Evolutionary conservation across 441 rosid species (phyloP), one percentile per base, ranked within the genome.

Genomic region (Erysimum pusillum): DNA sequence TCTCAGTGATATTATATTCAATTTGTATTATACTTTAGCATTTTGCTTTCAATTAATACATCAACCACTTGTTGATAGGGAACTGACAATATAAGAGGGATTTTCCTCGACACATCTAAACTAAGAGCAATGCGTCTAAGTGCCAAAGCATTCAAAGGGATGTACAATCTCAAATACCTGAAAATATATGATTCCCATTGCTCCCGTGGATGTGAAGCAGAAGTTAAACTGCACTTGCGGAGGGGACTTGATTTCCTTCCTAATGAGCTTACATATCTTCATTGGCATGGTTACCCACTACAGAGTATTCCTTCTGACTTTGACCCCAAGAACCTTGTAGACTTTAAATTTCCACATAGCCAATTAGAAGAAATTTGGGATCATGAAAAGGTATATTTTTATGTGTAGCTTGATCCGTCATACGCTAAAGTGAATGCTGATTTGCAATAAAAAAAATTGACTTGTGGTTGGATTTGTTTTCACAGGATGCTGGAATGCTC

Each of bases 1-100:
- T 46, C 17, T 63, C 17, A 22, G 7, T 63, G 35, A 63, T 39
- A 68, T 44, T 54, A 1, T 73, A 3, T 45, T 20, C 20, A 45
- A 3, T 53, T 67, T 45, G 10, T 60, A 3, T 52, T 44, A 42
- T 89, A 88, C 63, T 84, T 89, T 48, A 73, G 80, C 84, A 82
- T 90, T 91, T 84, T 51, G 41, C 44, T 72, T 18, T 59, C 15
- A 36, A 32, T 6, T 73, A 51, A 38, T 65, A 9, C 35, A 25
- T 71, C n/a, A 65, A 71, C 42, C 44, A 6, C 14, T 9, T 71
- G 13, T 49, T 71, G 2, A 1, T 64, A 77, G 81, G 81, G 73
- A 51, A 42, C 49, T 69, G 69, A 48, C 7, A 72, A 48, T 17
- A 14, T 62, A 56, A 46, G 81, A 72, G 81, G 77, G 38, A 72